Evolutionary conservation across 2,329 filamentous ascomycete genomes (phyloP).

Genomic region (Triangularia setosa): DNA sequence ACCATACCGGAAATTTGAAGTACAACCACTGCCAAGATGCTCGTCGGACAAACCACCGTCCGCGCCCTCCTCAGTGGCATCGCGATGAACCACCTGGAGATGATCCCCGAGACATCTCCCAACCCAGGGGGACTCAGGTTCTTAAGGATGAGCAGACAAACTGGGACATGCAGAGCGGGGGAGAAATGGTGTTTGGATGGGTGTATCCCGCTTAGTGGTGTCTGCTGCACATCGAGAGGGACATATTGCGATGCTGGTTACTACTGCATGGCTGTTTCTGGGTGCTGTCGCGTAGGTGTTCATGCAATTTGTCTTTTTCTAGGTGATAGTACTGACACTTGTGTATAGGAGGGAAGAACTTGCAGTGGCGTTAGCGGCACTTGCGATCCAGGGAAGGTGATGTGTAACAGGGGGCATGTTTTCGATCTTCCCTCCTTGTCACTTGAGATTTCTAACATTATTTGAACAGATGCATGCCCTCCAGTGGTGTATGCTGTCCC

Average conservation of each 20-base stretch:
- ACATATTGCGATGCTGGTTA: constrained; percentile 32
- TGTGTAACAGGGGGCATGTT: constrained; percentile 25
- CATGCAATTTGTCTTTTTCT: neutral
- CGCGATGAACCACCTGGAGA: constrained; percentile 2
- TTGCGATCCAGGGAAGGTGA: constrained; percentile 24
- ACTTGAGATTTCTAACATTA: neutral
- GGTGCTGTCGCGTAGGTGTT: constrained; percentile 30
- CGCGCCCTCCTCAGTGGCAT: constrained; percentile 13
- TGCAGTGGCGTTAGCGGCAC: constrained; percentile 28
- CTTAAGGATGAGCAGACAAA: constrained; percentile 5
- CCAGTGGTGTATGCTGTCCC: constrained; percentile 31
- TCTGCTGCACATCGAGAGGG: constrained; percentile 31
- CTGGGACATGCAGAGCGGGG: constrained; percentile 21
- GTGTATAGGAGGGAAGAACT: constrained; percentile 26
- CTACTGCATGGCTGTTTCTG: constrained; percentile 28
- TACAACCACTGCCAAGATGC: constrained; percentile 7
- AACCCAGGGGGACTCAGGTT: constrained; percentile 5
- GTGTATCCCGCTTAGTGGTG: constrained; percentile 31
- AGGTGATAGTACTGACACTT: neutral
- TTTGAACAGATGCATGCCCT: constrained; percentile 30
- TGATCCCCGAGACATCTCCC: neutral
- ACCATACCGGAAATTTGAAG: neutral
- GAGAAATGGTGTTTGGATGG: constrained; percentile 25
- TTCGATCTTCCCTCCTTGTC: neutral
- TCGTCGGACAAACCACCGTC: constrained; percentile 6